Evolutionary conservation across 2,329 filamentous ascomycete genomes (phyloP), one percentile per base, ranked within the genome.

Genomic region (Colletotrichum filicis): DNA sequence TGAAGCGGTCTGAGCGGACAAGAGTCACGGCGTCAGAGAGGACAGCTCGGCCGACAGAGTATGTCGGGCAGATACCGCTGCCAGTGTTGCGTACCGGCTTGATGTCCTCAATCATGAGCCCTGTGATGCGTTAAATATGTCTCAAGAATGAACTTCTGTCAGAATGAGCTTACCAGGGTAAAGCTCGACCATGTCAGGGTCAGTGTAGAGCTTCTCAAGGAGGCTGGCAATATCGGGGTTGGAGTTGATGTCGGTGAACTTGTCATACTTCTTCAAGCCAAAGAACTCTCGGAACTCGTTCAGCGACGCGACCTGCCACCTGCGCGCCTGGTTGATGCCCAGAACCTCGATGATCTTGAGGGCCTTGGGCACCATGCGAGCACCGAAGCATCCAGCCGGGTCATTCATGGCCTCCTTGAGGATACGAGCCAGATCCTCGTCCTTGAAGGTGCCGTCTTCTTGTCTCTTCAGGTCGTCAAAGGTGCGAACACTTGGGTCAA

Each of bases 201-300:
- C 85, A 26, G 87, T 86, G 79, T 93, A 93, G 14, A 93, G 82
- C 75, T 89, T 85, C 73, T 89, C 87, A 4, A 93, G 84, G 8
- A 86, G 82, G 32, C 87, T 82, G 1, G 87, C 86, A 35, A 92
- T 87, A n/a, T 89, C 85, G 2, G 84, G 82, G 74, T 92, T 85
- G 1, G 84, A 81, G 75, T 89, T 92, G 77, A 93, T 90, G 56
- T 91, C 88, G 65, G 84, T 85, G 77, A 92, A 92, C 0, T 80
- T 87, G 30, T 85, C 80, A 78, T 92, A 87, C 24, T 84, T 85
- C 78, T 88, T 86, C 52, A 93, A 83, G 1, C 87, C 87, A 76
- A 92, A 92, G 79, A 92, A 91, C 69, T 88, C 85, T 8, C 91
- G 85, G 81, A 92, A 91, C 78, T 92, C 91, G 75, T 93, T 93